Conservation (phyloP, 2,329 filamentous ascomycete species). For the Mycosphaerella arachidis region DNA sequence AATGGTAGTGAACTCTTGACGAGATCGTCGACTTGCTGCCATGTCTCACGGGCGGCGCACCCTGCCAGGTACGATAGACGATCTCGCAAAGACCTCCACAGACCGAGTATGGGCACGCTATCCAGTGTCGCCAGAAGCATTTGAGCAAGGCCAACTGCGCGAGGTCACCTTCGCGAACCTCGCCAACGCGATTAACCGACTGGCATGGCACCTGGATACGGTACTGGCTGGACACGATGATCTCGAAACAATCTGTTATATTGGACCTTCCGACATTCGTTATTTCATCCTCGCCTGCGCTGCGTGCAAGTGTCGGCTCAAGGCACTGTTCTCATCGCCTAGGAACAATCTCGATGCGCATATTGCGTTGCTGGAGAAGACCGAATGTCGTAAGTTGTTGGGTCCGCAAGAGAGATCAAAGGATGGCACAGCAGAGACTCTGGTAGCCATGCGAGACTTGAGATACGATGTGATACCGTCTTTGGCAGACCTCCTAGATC, state of each 20-base stretch:
- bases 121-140: slow-evolving; percentile 3
- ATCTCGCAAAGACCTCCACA: not conserved
- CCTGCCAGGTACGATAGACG: slow-evolving; percentile 4
- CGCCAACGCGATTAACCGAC: slow-evolving; percentile 8
- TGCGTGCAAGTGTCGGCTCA: slow-evolving; percentile 8
- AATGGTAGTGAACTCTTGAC: not conserved
- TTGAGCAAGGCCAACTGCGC: not conserved
- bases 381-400: slow-evolving; percentile 3
- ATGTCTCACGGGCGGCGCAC: slow-evolving; percentile 5
- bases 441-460: not conserved
- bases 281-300: slow-evolving; percentile 16
- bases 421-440: not conserved
- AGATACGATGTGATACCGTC: slow-evolving; percentile 1
- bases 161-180: slow-evolving; percentile 7
- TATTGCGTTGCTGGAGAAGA: slow-evolving; percentile 5
- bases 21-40: not conserved
- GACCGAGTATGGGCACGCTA: slow-evolving; percentile 7
- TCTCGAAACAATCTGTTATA: slow-evolving; percentile 10
- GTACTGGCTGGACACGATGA: not conserved
- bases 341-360: slow-evolving; percentile 10
- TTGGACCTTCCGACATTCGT: slow-evolving; percentile 12
- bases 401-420: not conserved
- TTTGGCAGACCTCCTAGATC: slow-evolving; percentile 5
- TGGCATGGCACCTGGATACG: slow-evolving; percentile 7
- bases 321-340: slow-evolving; percentile 11